Base-by-base conservation (phyloP, 257 asterid genomes). In the Fraxinus excelsior region DNA sequence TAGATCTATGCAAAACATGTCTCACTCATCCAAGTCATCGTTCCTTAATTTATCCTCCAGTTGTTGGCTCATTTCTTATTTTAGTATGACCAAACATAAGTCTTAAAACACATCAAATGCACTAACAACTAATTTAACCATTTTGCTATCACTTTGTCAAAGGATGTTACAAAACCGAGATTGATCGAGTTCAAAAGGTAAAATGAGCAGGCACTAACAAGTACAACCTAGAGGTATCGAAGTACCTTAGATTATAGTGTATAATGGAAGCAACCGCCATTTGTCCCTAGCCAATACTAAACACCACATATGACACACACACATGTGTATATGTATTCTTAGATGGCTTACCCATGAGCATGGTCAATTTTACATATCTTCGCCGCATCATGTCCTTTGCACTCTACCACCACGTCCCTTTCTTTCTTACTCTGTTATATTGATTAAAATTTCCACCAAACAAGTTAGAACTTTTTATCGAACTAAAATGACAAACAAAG, bases 321-420 rank as follows among this genome's bases (percentile, higher is more conserved):
- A 46, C 21, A 32, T 4, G 7, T 46, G 51, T 53, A 53, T n/a
- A n/a, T 53, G 26, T 53, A 53, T 19, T n/a, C 26, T 53, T 53
- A 25, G 14, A 81, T 37, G 74, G 75, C 85, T 81, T 83, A 93
- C 97, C 98, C 99, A 62, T 96, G 99, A 84, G 97, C 99, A 82
- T 91, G 97, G 32, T 96, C 94, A 28, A 91, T 80, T 80, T 85
- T 89, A 31, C 85, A 72, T 68, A 96, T 88, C 86, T 93, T 87
- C 78, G 99, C 97, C 25, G 98, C 97, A 87, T 93, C 99, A 76
- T 93, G 98, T 70, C 99, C 99, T 90, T 88, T 89, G 90, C 98
- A 96, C 72, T 96, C 98, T 79, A 96, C 97, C 76, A 96, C 89
- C 1, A 93, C 77, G 40, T 86, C 90, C 83, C 81, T 85, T 78